These are phyloP conservation scores for Ogataea neopini DNA, from an alignment of 805 yeast genomes.

Conservation along the genomic window DNA sequence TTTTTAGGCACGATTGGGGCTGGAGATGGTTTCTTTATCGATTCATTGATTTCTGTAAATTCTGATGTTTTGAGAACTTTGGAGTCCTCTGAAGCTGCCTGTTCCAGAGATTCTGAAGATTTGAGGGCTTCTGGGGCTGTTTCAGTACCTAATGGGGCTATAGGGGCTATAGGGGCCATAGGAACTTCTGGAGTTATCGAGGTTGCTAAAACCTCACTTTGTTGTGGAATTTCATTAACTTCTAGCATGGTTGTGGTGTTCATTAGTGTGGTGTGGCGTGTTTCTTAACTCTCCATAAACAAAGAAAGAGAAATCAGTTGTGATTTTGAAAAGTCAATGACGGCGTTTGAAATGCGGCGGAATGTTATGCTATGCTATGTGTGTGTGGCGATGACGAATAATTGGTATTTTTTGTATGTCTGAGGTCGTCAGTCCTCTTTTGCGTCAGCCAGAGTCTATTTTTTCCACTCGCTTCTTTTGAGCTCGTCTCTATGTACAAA, in stretches of 20 bases:
- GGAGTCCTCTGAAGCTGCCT: no score
- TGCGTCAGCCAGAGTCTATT: neutral
- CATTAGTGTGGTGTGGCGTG: constrained; percentile 1
- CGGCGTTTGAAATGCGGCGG: constrained; percentile 1
- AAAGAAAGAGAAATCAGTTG: neutral
- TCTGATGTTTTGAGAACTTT: no score
- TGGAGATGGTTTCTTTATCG: no score
- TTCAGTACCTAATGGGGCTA: no score
- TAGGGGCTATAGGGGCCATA: neutral
- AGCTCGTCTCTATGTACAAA: constrained; percentile 6
- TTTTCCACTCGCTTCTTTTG: neutral
- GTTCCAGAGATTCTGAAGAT: no score
- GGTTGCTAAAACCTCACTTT: no score
- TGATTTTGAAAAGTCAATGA: neutral
- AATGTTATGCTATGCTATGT: constrained; percentile 6
- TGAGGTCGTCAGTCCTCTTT: neutral
- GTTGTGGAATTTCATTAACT: neutral
- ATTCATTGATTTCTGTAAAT: no score
- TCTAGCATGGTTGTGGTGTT: constrained; percentile 2
- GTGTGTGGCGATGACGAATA: constrained; percentile 3
- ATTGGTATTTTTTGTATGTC: neutral
- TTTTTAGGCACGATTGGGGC: no score
- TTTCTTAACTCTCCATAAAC: constrained; percentile 2
- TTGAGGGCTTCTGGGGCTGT: neutral
- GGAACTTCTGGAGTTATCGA: neutral